Conservation (phyloP, 106 monocot species). For the Xerophyta viscosa region DNA sequence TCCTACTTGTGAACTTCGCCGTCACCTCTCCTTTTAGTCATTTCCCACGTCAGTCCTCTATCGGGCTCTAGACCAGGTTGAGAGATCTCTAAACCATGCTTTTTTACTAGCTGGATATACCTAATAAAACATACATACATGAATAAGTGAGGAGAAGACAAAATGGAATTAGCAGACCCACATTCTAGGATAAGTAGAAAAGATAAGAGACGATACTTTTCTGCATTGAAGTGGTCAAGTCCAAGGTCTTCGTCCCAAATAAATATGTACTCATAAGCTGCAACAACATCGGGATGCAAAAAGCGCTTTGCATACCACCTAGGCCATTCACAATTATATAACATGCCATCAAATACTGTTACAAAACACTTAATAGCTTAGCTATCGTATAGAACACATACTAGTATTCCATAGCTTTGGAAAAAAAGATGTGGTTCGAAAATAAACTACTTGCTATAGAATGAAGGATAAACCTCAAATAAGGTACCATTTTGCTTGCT, state of each 20-base stretch:
- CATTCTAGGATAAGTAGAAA: neutral
- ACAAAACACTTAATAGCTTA: too few species aligned
- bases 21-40: slow-evolving; percentile 10
- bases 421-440: too few species aligned
- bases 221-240: slow-evolving; percentile 13
- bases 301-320: slow-evolving; percentile 15
- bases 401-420: too few species aligned
- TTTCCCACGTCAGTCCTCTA: slow-evolving; percentile 5
- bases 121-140: neutral
- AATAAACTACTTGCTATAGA: too few species aligned
- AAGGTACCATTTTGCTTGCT: slow-evolving; percentile 12
- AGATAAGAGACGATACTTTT: slow-evolving; percentile 1
- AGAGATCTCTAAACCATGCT: slow-evolving; percentile 12
- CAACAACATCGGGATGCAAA: slow-evolving; percentile 13
- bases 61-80: slow-evolving; percentile 10
- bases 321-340: too few species aligned
- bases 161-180: too few species aligned
- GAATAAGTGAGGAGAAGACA: too few species aligned
- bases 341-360: too few species aligned
- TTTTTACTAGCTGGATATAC: slow-evolving; percentile 15
- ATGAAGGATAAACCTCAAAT: too few species aligned
- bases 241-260: slow-evolving; percentile 14
- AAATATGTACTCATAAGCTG: slow-evolving; percentile 13
- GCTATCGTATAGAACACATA: too few species aligned
- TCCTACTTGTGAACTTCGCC: slow-evolving; percentile 15